These are phyloP conservation scores for Pseudopediastrum boryanum DNA, from an alignment of 139 green algal species.

Conservation along the genomic window DNA sequence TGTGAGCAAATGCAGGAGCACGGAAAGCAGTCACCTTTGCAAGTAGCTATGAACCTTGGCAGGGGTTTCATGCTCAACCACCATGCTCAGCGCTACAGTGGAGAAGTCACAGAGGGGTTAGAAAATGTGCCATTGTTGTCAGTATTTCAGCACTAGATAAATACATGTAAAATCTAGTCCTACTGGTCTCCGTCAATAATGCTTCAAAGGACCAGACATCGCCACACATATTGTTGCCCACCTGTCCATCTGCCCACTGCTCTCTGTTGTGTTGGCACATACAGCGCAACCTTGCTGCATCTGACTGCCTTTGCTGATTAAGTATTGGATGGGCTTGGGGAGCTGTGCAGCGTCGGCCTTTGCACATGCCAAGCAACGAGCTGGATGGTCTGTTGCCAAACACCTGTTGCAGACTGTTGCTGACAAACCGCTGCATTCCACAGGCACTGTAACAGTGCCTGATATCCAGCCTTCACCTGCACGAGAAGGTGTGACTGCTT, in stretches of 20 bases:
- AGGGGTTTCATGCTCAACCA: too few relatives aligned
- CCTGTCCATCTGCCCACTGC: background rate
- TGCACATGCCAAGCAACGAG: conserved; percentile 8
- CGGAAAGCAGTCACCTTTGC: too few relatives aligned
- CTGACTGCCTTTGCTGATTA: conserved; percentile 19
- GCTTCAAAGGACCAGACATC: too few relatives aligned
- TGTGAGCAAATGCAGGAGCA: background rate
- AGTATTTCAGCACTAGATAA: background rate
- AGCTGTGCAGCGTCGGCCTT: background rate
- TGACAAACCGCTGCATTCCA: conserved; percentile 14
- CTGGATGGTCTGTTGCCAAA: background rate
- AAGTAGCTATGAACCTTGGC: too few relatives aligned
- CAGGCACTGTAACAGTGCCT: conserved; percentile 4
- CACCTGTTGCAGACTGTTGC: conserved; percentile 11
- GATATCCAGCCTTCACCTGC: conserved; percentile 18
- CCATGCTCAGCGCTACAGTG: too few relatives aligned
- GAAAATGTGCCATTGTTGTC: background rate
- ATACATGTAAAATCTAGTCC: background rate
- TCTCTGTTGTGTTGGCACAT: background rate
- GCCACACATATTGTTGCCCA: background rate
- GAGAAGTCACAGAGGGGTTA: too few relatives aligned
- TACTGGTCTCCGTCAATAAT: too few relatives aligned
- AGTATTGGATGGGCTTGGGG: conserved; percentile 23
- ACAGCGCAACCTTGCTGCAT: conserved; percentile 20
- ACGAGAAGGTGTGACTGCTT: background rate